Evolutionary conservation across 176 grass and related monocot genomes (phyloP).

Genomic region (Themeda triandra): DNA sequence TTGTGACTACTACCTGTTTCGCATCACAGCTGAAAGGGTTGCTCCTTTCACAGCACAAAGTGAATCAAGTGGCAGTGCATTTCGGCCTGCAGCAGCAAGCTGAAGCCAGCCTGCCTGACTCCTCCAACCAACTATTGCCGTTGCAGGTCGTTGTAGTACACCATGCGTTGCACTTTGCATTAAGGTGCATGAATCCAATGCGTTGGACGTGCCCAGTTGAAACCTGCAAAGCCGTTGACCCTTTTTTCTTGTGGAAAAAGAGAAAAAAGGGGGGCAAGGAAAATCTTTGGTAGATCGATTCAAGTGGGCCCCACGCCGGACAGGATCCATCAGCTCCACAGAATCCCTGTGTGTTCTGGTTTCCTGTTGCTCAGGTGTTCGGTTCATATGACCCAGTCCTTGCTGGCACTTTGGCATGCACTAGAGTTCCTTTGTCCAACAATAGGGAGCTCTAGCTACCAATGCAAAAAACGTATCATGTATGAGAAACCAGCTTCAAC

Average conservation of each 20-base stretch:
- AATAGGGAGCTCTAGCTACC: too few relatives aligned
- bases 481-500: too few relatives aligned
- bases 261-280: not conserved
- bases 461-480: too few relatives aligned
- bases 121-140: not conserved
- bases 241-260: not conserved
- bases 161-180: not conserved
- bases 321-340: too few relatives aligned
- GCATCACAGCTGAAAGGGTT: too few relatives aligned
- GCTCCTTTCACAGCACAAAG: not conserved
- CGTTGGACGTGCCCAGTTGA: not conserved
- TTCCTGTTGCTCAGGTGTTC: too few relatives aligned
- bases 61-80: not conserved
- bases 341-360: too few relatives aligned
- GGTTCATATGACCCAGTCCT: too few relatives aligned
- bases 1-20: not conserved
- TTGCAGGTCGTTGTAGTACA: conserved; percentile 3
- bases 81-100: not conserved
- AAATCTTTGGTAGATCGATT: conserved; percentile 24
- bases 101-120: not conserved
- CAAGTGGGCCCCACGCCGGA: too few relatives aligned
- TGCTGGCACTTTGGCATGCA: too few relatives aligned
- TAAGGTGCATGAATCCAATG: not conserved
- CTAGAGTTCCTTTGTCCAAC: too few relatives aligned
- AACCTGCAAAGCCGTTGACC: conserved; percentile 7